phyloP scores from a whole-genome alignment of 345 rosid genomes.

The Trapa incisa region DNA sequence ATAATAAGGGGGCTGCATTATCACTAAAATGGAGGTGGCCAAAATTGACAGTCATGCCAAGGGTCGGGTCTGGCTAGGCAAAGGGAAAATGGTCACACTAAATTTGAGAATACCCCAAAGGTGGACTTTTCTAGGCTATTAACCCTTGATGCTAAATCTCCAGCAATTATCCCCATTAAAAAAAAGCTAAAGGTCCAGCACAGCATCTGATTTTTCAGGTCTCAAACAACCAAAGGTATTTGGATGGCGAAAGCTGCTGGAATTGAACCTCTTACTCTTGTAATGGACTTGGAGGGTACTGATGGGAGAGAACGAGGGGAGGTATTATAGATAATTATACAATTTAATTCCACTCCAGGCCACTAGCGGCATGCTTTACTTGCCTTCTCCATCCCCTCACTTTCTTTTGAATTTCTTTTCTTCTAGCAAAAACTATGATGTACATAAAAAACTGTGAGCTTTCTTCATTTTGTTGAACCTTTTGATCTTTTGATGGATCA shows the following conservation, averaged over 20 bases:
- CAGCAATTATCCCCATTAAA: too few relatives aligned
- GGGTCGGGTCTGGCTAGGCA: too few relatives aligned
- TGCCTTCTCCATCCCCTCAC: too few relatives aligned
- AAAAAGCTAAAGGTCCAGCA: slow-evolving; percentile 2
- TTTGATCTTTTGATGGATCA: neutral
- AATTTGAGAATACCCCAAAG: too few relatives aligned
- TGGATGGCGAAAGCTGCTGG: slow-evolving; percentile 87
- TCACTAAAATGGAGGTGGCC: too few relatives aligned
- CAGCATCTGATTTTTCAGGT: slow-evolving; percentile 33
- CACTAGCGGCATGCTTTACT: too few relatives aligned
- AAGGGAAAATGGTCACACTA: too few relatives aligned
- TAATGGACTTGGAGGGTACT: slow-evolving; percentile 99
- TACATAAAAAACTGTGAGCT: neutral
- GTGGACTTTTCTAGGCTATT: too few relatives aligned
- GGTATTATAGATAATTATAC: slow-evolving; percentile 22
- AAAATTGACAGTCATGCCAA: too few relatives aligned
- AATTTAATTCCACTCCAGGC: neutral
- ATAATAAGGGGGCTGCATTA: too few relatives aligned
- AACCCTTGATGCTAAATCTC: too few relatives aligned
- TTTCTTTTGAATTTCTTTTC: neutral
- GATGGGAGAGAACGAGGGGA: slow-evolving; percentile 99
- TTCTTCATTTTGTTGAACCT: neutral
- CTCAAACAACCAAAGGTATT: slow-evolving; percentile 87
- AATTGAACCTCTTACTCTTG: slow-evolving; percentile 85
- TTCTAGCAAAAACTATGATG: neutral